phyloP scores from a whole-genome alignment of 305 asterid genomes.

The Fraxinus velutina region DNA sequence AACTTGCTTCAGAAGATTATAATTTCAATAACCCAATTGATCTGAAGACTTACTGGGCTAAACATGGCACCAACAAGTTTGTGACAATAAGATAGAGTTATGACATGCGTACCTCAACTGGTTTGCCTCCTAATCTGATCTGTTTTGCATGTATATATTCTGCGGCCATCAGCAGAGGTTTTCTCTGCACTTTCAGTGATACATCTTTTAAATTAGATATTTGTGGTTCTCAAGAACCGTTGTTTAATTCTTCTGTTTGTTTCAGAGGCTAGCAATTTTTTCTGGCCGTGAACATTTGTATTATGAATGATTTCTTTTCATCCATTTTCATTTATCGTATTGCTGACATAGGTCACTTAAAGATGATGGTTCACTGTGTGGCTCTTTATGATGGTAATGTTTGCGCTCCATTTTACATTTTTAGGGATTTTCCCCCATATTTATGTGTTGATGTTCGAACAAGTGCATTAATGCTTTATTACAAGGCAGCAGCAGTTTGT shows the following conservation, averaged over 20 bases:
- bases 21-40: slow-evolving; percentile 74
- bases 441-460: neutral
- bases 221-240: slow-evolving; percentile 35
- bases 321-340: neutral
- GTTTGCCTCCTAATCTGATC: slow-evolving; percentile 34
- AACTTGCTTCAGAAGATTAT: slow-evolving; percentile 72
- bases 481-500: neutral
- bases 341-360: neutral
- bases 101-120: slow-evolving; percentile 19
- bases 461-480: neutral
- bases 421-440: neutral
- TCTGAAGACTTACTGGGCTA: slow-evolving; percentile 93
- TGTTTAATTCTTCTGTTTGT: slow-evolving; percentile 37
- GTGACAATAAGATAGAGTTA: slow-evolving; percentile 78
- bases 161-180: slow-evolving; percentile 54
- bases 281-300: slow-evolving; percentile 47
- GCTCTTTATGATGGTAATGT: neutral
- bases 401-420: neutral
- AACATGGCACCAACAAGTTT: slow-evolving; percentile 96
- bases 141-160: slow-evolving; percentile 56
- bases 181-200: slow-evolving; percentile 34
- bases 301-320: slow-evolving; percentile 28
- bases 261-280: slow-evolving; percentile 34
- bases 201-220: slow-evolving; percentile 35
- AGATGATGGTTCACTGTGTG: neutral